Base-by-base conservation (phyloP, 2,329 filamentous ascomycete genomes). In the Zymoseptoria ardabiliae region DNA sequence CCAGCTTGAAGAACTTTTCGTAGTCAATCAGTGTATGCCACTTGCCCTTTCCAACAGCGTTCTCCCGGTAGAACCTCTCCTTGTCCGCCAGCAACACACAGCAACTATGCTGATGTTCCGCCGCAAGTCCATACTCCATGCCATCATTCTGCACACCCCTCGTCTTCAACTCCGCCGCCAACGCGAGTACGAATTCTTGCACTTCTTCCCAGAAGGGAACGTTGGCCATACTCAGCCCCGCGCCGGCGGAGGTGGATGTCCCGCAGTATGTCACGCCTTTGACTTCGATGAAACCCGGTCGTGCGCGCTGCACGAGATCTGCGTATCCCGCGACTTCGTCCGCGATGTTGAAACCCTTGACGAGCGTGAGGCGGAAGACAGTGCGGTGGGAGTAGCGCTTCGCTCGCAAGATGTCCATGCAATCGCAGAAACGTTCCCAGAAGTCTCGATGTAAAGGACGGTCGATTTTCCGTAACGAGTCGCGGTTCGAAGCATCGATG, bases 181-280 rank as follows among this genome's bases (percentile, higher is more conserved):
- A 81, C 0, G 88, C 86, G 48, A 83, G 81, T 9, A 95, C 91
- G 70, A 97, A 97, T 2, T 86, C 85, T 41, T 84, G 84, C 2
- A 97, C 89, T 75, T 97, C 93, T 73, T 89, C 87, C 76, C 97
- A 97, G 71, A 96, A 97, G 0, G 93, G 93, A 9, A 97, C 94
- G 71, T 97, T 97, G 69, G 90, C 85, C 93, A 97, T 97, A n/a
- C 86, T 94, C 53, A 97, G 79, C 0, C 93, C 93, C 0, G 91
- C 92, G 56, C 87, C 88, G 3, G 89, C 87, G 8, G 89, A 89
- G 0, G 91, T 91, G 7, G 87, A 87, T 0, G 93, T 97, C 49
- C 94, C 94, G 75, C 94, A 97, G 77, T 94, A 97, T 0, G 93
- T 97, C 45, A 97, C 93, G 57, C 93, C 93, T 78, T 97, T 97